A percentile compares a stretch with the other conserved stretches of the same genome.
Evolutionary conservation across 2,329 filamentous ascomycete species (phyloP).

Genomic region (Pseudocercospora fuligena): DNA sequence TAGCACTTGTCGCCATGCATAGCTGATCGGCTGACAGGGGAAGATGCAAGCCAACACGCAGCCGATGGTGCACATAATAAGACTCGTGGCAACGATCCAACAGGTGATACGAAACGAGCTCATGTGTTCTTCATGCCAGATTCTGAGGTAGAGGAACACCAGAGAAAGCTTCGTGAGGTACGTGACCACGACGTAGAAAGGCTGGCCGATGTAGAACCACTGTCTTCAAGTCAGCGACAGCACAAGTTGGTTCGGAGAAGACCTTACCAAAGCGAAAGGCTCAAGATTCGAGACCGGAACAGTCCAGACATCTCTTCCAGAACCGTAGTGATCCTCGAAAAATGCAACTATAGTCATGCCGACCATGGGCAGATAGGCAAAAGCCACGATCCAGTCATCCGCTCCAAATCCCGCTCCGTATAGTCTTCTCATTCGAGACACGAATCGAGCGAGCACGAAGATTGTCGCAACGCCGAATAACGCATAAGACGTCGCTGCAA

Average conservation of each 20-base stretch:
- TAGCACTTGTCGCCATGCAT: constrained; percentile 19
- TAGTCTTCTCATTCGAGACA: constrained; percentile 14
- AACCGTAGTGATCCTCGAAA: constrained; percentile 10
- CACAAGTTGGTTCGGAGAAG: background rate
- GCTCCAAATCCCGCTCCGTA: constrained; percentile 17
- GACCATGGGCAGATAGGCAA: background rate
- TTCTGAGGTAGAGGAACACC: constrained; percentile 26
- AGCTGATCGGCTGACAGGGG: constrained; percentile 19
- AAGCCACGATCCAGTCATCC: constrained; percentile 14
- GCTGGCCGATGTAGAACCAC: constrained; percentile 26
- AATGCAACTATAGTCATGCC: constrained; percentile 14
- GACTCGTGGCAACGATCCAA: constrained; percentile 4
- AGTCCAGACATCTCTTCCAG: constrained; percentile 14
- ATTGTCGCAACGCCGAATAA: constrained; percentile 17
- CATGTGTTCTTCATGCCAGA: constrained; percentile 10
- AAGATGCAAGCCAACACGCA: constrained; percentile 19
- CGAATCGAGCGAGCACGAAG: constrained; percentile 13
- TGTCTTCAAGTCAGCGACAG: background rate
- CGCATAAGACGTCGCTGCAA: background rate
- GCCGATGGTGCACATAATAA: constrained; percentile 14
- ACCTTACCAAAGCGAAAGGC: constrained; percentile 8
- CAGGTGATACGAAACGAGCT: constrained; percentile 19
- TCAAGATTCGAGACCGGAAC: constrained; percentile 3
- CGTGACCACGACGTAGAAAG: constrained; percentile 20
- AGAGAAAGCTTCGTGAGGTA: constrained; percentile 24